Conservation (phyloP, 1,284 basidiomycete genomes). For the Golubevia pallescens region DNA sequence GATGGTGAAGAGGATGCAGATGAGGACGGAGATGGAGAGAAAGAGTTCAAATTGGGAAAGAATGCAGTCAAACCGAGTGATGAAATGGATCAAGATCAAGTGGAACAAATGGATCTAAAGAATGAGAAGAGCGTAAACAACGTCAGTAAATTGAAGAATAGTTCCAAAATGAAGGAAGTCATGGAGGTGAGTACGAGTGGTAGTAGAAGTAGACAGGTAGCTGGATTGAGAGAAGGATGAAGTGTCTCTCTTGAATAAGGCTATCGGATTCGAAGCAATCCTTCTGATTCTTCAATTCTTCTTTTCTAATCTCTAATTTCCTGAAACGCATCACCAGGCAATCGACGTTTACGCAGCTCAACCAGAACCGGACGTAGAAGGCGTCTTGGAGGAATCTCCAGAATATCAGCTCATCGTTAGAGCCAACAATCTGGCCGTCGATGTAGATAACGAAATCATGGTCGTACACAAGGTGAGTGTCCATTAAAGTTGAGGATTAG, state of each 20-base stretch:
- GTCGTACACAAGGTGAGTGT: slow-evolving; percentile 43
- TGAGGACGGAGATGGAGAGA: neutral
- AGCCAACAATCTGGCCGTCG: slow-evolving; percentile 60
- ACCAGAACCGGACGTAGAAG: slow-evolving; percentile 38
- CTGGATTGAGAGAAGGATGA: no score
- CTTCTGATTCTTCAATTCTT: no score
- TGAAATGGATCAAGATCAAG: slow-evolving; percentile 27
- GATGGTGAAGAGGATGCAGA: slow-evolving; percentile 1
- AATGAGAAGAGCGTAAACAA: slow-evolving; percentile 21
- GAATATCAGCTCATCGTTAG: slow-evolving; percentile 58
- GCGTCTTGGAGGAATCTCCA: slow-evolving; percentile 50
- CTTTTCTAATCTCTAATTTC: no score
- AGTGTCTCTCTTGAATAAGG: no score
- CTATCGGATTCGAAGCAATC: no score
- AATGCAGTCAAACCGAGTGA: slow-evolving; percentile 8
- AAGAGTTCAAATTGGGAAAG: slow-evolving; percentile 8
- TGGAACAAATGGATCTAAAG: slow-evolving; percentile 42
- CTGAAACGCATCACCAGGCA: slow-evolving; percentile 1
- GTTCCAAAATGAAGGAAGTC: slow-evolving; percentile 20
- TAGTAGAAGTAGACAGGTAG: neutral
- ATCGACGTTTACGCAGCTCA: slow-evolving; percentile 42
- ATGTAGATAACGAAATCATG: slow-evolving; percentile 59
- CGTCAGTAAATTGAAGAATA: slow-evolving; percentile 30
- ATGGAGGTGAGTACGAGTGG: slow-evolving; percentile 13
- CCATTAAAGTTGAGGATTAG: no score